phyloP scores from a whole-genome alignment of 129 eudicot genomes.

The Chrysanthemum seticuspe region DNA sequence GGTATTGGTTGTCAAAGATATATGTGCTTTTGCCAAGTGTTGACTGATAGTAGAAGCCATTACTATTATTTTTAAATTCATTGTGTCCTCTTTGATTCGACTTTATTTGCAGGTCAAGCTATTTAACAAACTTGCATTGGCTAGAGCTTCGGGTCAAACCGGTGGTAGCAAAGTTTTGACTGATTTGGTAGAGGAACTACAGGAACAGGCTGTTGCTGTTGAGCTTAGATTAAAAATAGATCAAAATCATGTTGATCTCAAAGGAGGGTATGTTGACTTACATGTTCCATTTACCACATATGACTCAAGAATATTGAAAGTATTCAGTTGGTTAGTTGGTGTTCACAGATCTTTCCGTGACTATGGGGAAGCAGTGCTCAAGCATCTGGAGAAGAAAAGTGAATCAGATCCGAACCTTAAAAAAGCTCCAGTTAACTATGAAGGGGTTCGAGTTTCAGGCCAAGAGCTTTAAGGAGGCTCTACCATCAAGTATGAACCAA shows the following conservation, averaged over 20 bases:
- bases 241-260: constrained; percentile 47
- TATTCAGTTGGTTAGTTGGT: constrained; percentile 2
- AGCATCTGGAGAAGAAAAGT: constrained; percentile 64
- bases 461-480: no score
- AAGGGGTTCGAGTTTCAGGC: no score
- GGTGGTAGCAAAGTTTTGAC: constrained; percentile 66
- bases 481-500: no score
- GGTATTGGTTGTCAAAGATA: background rate
- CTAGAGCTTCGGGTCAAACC: constrained; percentile 77
- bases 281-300: constrained; percentile 29
- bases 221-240: constrained; percentile 45
- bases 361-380: constrained; percentile 86
- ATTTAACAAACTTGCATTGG: constrained; percentile 93
- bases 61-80: background rate
- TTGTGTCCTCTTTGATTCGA: constrained; percentile 10
- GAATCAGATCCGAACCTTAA: no score
- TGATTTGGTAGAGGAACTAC: constrained; percentile 83
- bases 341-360: constrained; percentile 83
- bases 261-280: constrained; percentile 16
- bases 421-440: no score
- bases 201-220: constrained; percentile 93
- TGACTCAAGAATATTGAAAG: background rate
- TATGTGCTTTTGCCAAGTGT: no score
- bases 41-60: no score
- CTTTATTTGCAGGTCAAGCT: constrained; percentile 71